A percentile compares a stretch with the other conserved stretches of the same genome.
Evolutionary conservation across 495 filamentous ascomycete genomes (phyloP).

Genomic region (Pyrenula aspistea): DNA sequence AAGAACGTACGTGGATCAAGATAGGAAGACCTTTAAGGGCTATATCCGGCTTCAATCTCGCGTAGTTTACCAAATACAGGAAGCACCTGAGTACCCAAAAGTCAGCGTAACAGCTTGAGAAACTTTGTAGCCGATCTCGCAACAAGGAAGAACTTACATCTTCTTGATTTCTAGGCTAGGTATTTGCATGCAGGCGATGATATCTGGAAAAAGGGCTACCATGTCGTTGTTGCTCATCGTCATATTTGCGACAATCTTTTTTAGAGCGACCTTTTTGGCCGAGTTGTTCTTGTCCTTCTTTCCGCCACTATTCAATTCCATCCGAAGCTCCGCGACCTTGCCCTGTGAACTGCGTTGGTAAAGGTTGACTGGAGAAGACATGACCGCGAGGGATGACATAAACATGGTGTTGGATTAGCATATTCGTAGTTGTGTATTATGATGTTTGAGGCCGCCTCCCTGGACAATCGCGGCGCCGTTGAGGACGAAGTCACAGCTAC

Average conservation of each 20-base stretch:
- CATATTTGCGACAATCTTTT: conserved; percentile 99
- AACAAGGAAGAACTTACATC: conserved; percentile 51
- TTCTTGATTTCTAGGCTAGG: conserved; percentile 97
- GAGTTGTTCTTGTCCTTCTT: conserved; percentile 98
- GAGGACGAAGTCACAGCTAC: too few species aligned
- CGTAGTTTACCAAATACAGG: conserved; percentile 93
- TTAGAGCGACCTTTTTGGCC: conserved; percentile 94
- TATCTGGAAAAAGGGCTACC: conserved; percentile 91
- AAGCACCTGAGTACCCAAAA: conserved; percentile 64
- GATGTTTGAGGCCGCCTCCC: too few species aligned
- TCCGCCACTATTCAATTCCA: conserved; percentile 83
- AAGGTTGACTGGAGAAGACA: neutral
- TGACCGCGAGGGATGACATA: conserved; percentile 3
- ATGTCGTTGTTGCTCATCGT: conserved; percentile 99
- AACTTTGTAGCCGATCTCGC: neutral
- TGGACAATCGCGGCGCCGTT: too few species aligned
- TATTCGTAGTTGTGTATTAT: too few species aligned
- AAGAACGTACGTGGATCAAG: conserved; percentile 55
- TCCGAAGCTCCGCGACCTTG: conserved; percentile 95
- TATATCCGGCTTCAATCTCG: conserved; percentile 86
- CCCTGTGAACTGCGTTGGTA: conserved; percentile 51
- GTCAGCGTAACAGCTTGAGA: conserved; percentile 15
- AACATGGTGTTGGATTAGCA: neutral
- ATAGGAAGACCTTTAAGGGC: conserved; percentile 88
- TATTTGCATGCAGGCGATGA: conserved; percentile 89